Conservation (phyloP, 2,329 filamentous ascomycete genomes). For the Chlorencoelia australis region DNA sequence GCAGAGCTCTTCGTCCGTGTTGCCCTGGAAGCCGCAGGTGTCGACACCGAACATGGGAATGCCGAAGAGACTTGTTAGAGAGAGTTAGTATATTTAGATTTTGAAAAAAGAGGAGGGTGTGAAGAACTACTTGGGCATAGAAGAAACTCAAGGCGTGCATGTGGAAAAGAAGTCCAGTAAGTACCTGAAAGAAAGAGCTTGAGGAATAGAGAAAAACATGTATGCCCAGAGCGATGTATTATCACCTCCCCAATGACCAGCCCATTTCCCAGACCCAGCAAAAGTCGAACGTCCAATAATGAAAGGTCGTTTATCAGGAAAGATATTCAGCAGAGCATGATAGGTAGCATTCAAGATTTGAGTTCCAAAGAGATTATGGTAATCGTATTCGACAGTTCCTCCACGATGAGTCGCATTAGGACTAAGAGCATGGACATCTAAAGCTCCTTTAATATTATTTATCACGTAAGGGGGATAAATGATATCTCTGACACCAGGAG, state of each 20-base stretch:
- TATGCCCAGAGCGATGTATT: constrained; percentile 61
- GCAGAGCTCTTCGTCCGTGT: constrained; percentile 60
- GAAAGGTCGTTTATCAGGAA: constrained; percentile 62
- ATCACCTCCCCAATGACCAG: constrained; percentile 77
- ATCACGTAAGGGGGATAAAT: constrained; percentile 69
- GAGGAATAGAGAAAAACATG: constrained; percentile 69
- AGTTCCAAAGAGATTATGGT: constrained; percentile 71
- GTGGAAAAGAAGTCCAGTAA: too few species aligned
- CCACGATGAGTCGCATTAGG: constrained; percentile 71
- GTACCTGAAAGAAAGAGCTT: constrained; percentile 68
- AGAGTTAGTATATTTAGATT: too few species aligned
- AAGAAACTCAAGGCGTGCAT: too few species aligned
- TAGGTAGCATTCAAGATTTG: constrained; percentile 72
- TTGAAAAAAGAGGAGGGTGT: too few species aligned
- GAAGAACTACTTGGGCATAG: too few species aligned
- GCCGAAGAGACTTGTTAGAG: constrained; percentile 60
- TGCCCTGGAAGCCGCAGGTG: constrained; percentile 60
- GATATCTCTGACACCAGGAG: constrained; percentile 53
- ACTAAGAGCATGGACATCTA: constrained; percentile 62
- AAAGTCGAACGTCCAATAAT: constrained; percentile 80
- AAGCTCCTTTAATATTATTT: constrained; percentile 62
- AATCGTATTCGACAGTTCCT: constrained; percentile 67
- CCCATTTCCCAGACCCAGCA: constrained; percentile 62
- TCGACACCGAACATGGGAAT: constrained; percentile 70
- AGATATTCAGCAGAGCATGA: constrained; percentile 18